A percentile compares a stretch with the other conserved stretches of the same genome.
Conservation (phyloP, 2,329 filamentous ascomycete genomes). For the Stachybotrys elegans region DNA sequence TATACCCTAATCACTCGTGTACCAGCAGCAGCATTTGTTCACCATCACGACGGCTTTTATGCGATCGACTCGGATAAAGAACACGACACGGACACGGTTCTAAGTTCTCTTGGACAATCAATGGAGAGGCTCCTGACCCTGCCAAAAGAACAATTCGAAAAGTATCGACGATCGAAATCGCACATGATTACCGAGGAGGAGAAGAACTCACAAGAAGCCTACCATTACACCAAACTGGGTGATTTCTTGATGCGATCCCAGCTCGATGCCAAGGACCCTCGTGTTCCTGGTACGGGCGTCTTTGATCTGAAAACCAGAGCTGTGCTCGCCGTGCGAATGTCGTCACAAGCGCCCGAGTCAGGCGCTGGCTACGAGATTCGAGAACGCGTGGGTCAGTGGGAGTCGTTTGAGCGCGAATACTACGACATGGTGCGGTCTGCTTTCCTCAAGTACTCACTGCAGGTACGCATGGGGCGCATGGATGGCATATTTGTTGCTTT, state of each 20-base stretch:
- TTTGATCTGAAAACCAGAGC: conserved; percentile 96
- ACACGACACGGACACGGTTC: conserved; percentile 75
- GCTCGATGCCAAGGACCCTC: conserved; percentile 80
- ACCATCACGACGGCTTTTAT: conserved; percentile 79
- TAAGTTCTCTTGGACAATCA: conserved; percentile 89
- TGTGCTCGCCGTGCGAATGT: conserved; percentile 88
- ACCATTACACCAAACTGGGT: conserved; percentile 79
- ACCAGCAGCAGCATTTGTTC: conserved; percentile 76
- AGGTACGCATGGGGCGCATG: conserved; percentile 97
- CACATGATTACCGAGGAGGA: conserved; percentile 68
- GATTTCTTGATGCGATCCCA: conserved; percentile 95
- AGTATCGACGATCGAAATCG: conserved; percentile 66
- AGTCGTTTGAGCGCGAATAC: conserved; percentile 93
- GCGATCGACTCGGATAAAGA: conserved; percentile 96
- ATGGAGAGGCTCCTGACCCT: conserved; percentile 94
- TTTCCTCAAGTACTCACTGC: conserved; percentile 93
- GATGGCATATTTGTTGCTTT: conserved; percentile 97
- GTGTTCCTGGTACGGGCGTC: conserved; percentile 85
- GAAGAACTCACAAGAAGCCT: conserved; percentile 68
- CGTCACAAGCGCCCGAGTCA: conserved; percentile 63
- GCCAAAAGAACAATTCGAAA: conserved; percentile 76
- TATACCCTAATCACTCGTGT: conserved; percentile 70
- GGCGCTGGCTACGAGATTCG: conserved; percentile 86
- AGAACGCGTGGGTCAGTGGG: conserved; percentile 67
- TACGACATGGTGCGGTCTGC: conserved; percentile 94